Evolutionary conservation across 2,329 filamentous ascomycete species (phyloP).

Genomic region (Fusarium sp.): DNA sequence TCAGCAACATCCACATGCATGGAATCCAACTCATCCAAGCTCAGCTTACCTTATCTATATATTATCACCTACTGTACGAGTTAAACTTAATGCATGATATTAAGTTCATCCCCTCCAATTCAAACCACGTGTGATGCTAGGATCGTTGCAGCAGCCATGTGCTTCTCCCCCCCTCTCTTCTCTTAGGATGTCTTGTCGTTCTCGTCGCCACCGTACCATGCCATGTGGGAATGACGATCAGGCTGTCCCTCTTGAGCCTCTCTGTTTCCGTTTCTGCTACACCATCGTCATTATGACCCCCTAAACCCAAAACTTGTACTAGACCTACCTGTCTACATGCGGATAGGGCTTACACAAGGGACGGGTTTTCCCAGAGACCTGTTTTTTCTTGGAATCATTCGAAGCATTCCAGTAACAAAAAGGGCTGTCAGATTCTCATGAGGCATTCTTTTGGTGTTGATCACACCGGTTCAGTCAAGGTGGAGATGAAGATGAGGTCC

Average conservation of each 20-base stretch:
- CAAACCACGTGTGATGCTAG: conserved; percentile 26
- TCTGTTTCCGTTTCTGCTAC: background rate
- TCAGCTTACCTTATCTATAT: background rate
- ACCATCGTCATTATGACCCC: background rate
- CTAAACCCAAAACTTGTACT: background rate
- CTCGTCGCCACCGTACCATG: conserved; percentile 6
- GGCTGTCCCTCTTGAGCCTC: background rate
- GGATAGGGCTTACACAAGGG: conserved; percentile 4
- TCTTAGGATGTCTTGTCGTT: background rate
- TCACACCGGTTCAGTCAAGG: background rate
- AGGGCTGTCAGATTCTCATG: background rate
- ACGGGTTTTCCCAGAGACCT: background rate
- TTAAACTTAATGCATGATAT: conserved; percentile 6
- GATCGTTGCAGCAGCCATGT: conserved; percentile 25
- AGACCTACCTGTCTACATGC: background rate
- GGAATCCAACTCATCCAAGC: background rate
- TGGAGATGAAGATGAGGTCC: background rate
- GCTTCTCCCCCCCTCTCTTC: background rate
- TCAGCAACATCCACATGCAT: background rate
- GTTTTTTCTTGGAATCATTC: background rate
- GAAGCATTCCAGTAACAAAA: conserved; percentile 6
- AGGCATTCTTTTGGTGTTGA: conserved; percentile 14
- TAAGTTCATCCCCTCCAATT: conserved; percentile 14
- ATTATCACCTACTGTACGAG: background rate
- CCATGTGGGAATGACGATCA: conserved; percentile 30